phyloP scores from a whole-genome alignment of 371 early-diverging fungal species.

The Apophysomyces sp. region DNA sequence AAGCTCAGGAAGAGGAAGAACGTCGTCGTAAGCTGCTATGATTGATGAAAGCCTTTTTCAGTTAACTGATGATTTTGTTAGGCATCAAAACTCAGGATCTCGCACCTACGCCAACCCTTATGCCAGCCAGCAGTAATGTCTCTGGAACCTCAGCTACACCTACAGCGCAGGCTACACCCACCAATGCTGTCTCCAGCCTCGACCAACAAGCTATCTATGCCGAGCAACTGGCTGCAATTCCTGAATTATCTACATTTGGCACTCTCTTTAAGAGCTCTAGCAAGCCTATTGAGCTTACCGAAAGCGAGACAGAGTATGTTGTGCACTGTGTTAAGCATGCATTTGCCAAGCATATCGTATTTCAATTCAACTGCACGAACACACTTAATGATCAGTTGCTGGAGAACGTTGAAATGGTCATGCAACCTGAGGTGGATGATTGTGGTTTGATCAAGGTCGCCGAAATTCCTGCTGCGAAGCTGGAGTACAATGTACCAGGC shows the following conservation, averaged over 20 bases:
- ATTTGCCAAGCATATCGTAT: conserved; percentile 86
- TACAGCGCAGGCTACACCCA: conserved; percentile 22
- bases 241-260: conserved; percentile 85
- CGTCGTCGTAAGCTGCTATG: conserved; percentile 37
- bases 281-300: conserved; percentile 83
- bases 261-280: conserved; percentile 81
- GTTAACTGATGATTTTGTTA: not conserved
- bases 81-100: conserved; percentile 31
- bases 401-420: conserved; percentile 87
- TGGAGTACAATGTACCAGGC: conserved; percentile 79
- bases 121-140: conserved; percentile 16
- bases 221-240: conserved; percentile 71
- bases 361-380: conserved; percentile 95
- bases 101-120: conserved; percentile 29
- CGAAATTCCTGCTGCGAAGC: conserved; percentile 65
- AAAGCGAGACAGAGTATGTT: conserved; percentile 95
- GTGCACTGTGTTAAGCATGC: conserved; percentile 92
- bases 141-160: conserved; percentile 19
- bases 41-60: not conserved
- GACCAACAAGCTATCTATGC: conserved; percentile 77
- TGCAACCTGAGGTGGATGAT: conserved; percentile 76
- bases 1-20: conserved; percentile 79
- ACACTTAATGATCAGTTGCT: conserved; percentile 90
- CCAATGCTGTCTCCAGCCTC: conserved; percentile 36
- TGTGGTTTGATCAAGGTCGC: conserved; percentile 55